A percentile compares a stretch with the other conserved stretches of the same genome.
These are phyloP conservation scores for Pilatotrama ljubarskyi DNA, from an alignment of 768 basidiomycete species.

Conservation along the genomic window DNA sequence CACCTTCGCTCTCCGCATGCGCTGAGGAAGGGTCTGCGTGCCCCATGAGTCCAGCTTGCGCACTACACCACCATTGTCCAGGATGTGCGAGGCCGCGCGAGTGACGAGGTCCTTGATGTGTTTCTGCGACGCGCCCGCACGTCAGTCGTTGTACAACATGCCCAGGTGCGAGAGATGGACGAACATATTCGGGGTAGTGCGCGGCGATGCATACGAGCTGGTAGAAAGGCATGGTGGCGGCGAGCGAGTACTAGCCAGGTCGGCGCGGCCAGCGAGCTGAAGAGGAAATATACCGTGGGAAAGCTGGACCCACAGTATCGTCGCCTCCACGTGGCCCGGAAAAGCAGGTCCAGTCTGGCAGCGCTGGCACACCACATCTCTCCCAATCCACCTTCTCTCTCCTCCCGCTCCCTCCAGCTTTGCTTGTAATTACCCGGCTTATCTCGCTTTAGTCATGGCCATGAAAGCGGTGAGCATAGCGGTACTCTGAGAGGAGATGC, in stretches of 20 bases:
- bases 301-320: conserved; percentile 7
- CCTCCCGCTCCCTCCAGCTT: background rate
- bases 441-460: conserved; percentile 48
- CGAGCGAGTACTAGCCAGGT: too few relatives aligned
- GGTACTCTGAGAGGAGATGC: background rate
- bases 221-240: conserved; percentile 76
- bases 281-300: conserved; percentile 23
- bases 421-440: conserved; percentile 4
- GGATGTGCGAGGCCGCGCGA: conserved; percentile 67
- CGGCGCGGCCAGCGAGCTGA: too few relatives aligned
- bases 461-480: conserved; percentile 66
- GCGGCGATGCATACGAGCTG: conserved; percentile 82
- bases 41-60: conserved; percentile 79
- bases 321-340: conserved; percentile 13
- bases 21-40: conserved; percentile 67
- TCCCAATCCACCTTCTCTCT: background rate
- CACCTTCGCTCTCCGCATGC: conserved; percentile 64
- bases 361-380: conserved; percentile 14
- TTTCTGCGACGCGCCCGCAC: conserved; percentile 42
- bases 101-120: conserved; percentile 76
- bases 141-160: background rate
- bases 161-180: conserved; percentile 27
- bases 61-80: conserved; percentile 79
- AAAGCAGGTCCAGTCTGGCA: conserved; percentile 9
- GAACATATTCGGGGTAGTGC: conserved; percentile 73